A percentile compares a stretch with the other conserved stretches of the same genome.
phyloP scores from a whole-genome alignment of 1,284 basidiomycete genomes.

The Gomphus sp. region DNA sequence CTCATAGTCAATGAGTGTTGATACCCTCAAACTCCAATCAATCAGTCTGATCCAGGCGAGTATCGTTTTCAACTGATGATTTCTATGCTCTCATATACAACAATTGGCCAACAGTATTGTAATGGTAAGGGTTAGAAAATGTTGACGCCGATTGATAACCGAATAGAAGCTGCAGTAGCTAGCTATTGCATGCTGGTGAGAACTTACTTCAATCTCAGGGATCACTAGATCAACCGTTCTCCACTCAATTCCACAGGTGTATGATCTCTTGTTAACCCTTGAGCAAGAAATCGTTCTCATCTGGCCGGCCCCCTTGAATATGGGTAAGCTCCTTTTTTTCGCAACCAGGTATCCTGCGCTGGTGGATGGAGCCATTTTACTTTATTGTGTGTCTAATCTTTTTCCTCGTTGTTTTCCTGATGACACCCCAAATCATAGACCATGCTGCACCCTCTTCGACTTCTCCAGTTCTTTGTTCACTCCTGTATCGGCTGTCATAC shows the following conservation, averaged over 20 bases:
- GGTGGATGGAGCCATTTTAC: not conserved
- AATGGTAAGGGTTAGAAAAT: not conserved
- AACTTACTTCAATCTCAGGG: not conserved
- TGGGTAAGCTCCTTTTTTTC: conserved; percentile 9
- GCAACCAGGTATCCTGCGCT: conserved; percentile 7
- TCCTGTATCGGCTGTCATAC: too few species aligned
- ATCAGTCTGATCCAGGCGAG: not conserved
- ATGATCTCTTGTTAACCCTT: conserved; percentile 3
- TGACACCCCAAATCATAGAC: not conserved
- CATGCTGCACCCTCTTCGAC: not conserved
- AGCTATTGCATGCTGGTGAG: not conserved
- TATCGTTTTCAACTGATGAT: not conserved
- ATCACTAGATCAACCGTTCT: not conserved
- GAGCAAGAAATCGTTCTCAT: conserved; percentile 5
- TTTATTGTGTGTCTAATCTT: not conserved
- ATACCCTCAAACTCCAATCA: not conserved
- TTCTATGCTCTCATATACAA: not conserved
- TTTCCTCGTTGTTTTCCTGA: not conserved
- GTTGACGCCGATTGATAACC: not conserved
- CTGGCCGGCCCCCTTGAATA: conserved; percentile 5
- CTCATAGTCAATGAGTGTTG: not conserved
- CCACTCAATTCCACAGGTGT: not conserved
- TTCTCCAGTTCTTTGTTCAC: too few species aligned
- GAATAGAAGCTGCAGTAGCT: not conserved
- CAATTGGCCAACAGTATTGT: not conserved